phyloP scores from a whole-genome alignment of 2,329 filamentous ascomycete species.

The Colletotrichum sp. region DNA sequence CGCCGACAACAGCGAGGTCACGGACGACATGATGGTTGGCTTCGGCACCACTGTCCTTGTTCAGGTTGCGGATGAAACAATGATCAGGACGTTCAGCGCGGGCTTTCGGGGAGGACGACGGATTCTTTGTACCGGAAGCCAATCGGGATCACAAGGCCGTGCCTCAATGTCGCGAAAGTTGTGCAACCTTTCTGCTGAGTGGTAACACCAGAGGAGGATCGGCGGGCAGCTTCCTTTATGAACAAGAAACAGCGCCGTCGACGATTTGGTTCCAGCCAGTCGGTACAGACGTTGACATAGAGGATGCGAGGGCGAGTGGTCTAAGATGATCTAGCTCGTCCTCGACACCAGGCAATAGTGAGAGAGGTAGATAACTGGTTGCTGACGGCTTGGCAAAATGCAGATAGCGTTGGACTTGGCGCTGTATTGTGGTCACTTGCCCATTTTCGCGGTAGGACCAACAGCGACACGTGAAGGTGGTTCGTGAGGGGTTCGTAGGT shows the following conservation, averaged over 20 bases:
- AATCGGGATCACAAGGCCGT: not conserved
- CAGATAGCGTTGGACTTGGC: not conserved
- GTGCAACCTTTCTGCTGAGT: not conserved
- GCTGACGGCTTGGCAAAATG: not conserved
- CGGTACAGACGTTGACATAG: not conserved
- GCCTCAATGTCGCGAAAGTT: not conserved
- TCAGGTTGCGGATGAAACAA: not conserved
- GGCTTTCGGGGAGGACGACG: not conserved
- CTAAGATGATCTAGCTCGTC: not conserved
- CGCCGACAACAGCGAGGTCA: not conserved
- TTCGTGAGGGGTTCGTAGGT: not conserved
- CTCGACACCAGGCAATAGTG: not conserved
- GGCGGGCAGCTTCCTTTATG: not conserved
- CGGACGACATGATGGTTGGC: slow-evolving; percentile 3
- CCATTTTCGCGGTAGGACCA: not conserved
- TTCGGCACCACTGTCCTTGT: not conserved
- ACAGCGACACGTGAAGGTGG: slow-evolving; percentile 7
- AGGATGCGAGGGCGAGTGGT: not conserved
- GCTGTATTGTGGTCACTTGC: not conserved
- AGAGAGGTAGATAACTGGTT: not conserved
- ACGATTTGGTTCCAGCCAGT: not conserved
- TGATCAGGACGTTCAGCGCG: not conserved
- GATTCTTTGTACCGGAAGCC: not conserved
- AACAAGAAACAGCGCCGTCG: not conserved
- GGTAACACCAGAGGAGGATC: not conserved